phyloP scores from a whole-genome alignment of 441 rosid species.

The Pelargonium australe region DNA sequence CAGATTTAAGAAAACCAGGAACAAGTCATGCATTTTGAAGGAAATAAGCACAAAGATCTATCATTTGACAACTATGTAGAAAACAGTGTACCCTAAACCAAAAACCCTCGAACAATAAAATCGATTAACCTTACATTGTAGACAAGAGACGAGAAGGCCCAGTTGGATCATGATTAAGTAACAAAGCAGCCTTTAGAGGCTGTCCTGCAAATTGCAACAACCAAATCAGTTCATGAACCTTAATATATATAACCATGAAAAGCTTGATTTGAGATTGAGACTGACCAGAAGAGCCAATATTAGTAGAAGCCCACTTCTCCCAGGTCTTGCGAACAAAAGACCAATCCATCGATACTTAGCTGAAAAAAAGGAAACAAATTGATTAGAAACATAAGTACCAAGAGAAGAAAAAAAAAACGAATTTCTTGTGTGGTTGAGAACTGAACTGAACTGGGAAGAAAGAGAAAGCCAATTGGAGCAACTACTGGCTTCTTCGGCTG shows the following conservation, averaged over 20 bases:
- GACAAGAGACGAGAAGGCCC: slow-evolving; percentile 79
- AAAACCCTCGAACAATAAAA: too few relatives aligned
- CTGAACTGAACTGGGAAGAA: too few relatives aligned
- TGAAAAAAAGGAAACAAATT: not conserved
- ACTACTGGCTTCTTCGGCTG: too few relatives aligned
- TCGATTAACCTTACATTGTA: slow-evolving; percentile 43
- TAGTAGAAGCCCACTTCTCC: slow-evolving; percentile 73
- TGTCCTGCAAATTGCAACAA: slow-evolving; percentile 32
- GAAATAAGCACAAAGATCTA: too few relatives aligned
- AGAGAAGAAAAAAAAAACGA: not conserved
- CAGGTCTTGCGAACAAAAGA: slow-evolving; percentile 51
- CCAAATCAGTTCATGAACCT: not conserved
- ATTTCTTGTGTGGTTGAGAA: not conserved
- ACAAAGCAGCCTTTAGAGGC: slow-evolving; percentile 65
- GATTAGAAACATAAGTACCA: not conserved
- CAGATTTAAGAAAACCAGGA: too few relatives aligned
- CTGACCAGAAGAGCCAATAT: slow-evolving; percentile 50
- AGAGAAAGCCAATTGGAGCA: too few relatives aligned
- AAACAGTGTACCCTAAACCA: too few relatives aligned
- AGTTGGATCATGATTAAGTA: slow-evolving; percentile 63
- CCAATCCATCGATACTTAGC: slow-evolving; percentile 36
- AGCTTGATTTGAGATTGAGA: not conserved
- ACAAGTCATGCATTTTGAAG: too few relatives aligned
- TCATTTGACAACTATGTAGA: too few relatives aligned
- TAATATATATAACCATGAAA: not conserved